phyloP scores from a whole-genome alignment of 257 asterid genomes.

The Nicotiana otophora region DNA sequence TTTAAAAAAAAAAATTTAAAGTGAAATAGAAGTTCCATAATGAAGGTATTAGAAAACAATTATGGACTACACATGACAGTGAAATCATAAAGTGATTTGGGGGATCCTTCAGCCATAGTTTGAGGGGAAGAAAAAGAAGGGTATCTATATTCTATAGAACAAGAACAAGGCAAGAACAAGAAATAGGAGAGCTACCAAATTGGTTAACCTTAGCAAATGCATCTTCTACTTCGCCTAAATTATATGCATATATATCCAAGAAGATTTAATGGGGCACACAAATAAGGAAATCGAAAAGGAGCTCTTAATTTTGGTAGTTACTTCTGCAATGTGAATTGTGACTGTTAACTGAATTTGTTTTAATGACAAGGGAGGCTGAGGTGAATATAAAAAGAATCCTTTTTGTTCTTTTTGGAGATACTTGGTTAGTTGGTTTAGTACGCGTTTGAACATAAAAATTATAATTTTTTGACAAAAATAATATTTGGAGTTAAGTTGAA shows the following conservation, averaged over 20 bases:
- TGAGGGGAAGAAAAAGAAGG: slow-evolving; percentile 19
- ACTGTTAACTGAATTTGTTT: background rate
- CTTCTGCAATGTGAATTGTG: background rate
- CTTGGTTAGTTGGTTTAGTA: background rate
- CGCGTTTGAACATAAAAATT: no score
- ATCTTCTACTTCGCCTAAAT: slow-evolving; percentile 6
- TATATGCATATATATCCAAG: slow-evolving; percentile 4
- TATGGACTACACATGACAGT: slow-evolving; percentile 26
- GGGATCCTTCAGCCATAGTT: slow-evolving; percentile 21
- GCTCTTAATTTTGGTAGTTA: background rate
- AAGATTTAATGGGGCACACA: background rate
- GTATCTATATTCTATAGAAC: slow-evolving; percentile 11
- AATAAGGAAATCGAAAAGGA: background rate
- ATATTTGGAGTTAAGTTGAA: no score
- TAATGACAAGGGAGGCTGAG: background rate
- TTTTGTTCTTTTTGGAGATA: background rate
- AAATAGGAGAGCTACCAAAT: slow-evolving; percentile 41
- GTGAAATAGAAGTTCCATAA: no score
- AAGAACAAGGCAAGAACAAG: slow-evolving; percentile 38
- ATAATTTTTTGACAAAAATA: no score
- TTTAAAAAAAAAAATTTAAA: no score
- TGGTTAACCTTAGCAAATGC: slow-evolving; percentile 26
- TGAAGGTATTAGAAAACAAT: no score
- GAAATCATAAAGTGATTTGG: slow-evolving; percentile 47
- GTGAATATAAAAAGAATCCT: background rate